Base-by-base conservation (phyloP, 192 early-diverging fungal genomes). In the Pecoramyces ruminantium region DNA sequence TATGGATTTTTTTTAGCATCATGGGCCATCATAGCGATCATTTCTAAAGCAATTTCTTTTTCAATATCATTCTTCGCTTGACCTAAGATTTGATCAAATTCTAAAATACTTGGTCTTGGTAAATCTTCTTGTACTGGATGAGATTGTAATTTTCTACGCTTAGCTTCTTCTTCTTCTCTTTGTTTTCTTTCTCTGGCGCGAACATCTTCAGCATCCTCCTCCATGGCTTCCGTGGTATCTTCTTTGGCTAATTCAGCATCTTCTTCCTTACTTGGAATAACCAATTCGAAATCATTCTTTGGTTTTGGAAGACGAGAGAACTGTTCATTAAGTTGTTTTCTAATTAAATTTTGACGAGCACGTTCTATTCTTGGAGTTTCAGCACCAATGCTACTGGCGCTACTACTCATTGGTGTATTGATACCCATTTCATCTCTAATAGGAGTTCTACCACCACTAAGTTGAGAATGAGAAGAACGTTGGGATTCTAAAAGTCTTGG, bases 211-310 rank as follows among this genome's bases (percentile, higher is more conserved):
- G 51, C 51, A 67, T 67, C 51, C n/a, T 67, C 51, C n/a, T 67
- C 51, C 51, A 67, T 67, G 17, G 9, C 25, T 21, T 67, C 25
- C 1, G 0, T 5, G 17, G 17, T 18, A 67, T 67, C 51, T 67
- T 67, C 51, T n/a, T 67, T 67, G 1, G 21, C 21, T 67, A 67
- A 67, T 67, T 77, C 82, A n/a, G 83, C 86, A 21, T 84, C 84
- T 13, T 87, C 85, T 16, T 80, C 82, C 28, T 86, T 83, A 34
- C 95, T 93, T 2, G 96, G 97, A 78, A 97, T 84, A 16, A 94
- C 91, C 80, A 99, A 91, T 80, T 96, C 94, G 85, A 96, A 96
- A 81, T 97, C 94, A 84, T 97, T 98, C 77, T 93, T 93, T 58
- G 97, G 97, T 80, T 89, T 87, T 4, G 97, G 97, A 21, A 99